Percentiles rank a stretch among this genome's conserved stretches.
Evolutionary conservation across 2,329 filamentous ascomycete genomes (phyloP).

Genomic region (Macrophomina pseudophaseolina): DNA sequence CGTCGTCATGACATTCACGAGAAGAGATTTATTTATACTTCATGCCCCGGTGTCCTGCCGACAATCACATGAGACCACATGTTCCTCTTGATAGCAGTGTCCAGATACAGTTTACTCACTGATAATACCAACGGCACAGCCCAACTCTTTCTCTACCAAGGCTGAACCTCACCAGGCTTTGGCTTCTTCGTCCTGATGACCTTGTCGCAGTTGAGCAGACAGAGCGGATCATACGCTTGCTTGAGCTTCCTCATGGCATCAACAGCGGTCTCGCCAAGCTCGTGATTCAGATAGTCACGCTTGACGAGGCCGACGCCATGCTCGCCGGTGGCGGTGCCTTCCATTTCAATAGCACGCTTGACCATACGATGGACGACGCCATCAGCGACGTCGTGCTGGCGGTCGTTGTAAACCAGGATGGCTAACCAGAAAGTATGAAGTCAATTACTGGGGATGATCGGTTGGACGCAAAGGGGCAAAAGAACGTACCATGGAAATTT

Average conservation of each 20-base stretch:
- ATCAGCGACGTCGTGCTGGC: conserved; percentile 70
- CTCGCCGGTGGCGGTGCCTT: conserved; percentile 85
- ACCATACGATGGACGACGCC: conserved; percentile 82
- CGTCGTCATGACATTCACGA: not conserved
- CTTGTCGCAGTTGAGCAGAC: conserved; percentile 69
- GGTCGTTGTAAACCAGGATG: conserved; percentile 68
- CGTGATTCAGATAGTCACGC: conserved; percentile 79
- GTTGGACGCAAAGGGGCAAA: not conserved
- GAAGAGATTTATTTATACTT: not conserved
- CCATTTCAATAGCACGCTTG: conserved; percentile 81
- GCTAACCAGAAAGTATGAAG: conserved; percentile 42
- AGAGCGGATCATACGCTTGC: conserved; percentile 76
- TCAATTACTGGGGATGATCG: too few species aligned
- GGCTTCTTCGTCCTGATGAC: conserved; percentile 57
- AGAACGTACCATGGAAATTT: conserved; percentile 68
- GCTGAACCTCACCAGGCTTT: conserved; percentile 50
- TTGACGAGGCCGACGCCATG: conserved; percentile 86
- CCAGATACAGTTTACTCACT: not conserved
- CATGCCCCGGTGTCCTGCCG: not conserved
- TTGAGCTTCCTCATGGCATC: conserved; percentile 87
- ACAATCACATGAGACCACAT: not conserved
- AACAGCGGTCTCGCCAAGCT: conserved; percentile 75
- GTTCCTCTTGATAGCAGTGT: not conserved
- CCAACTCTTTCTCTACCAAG: conserved; percentile 37
- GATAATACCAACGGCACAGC: not conserved